Evolutionary conservation across 139 green algal species (phyloP).

Genomic region (Picochlorum costavermella): DNA sequence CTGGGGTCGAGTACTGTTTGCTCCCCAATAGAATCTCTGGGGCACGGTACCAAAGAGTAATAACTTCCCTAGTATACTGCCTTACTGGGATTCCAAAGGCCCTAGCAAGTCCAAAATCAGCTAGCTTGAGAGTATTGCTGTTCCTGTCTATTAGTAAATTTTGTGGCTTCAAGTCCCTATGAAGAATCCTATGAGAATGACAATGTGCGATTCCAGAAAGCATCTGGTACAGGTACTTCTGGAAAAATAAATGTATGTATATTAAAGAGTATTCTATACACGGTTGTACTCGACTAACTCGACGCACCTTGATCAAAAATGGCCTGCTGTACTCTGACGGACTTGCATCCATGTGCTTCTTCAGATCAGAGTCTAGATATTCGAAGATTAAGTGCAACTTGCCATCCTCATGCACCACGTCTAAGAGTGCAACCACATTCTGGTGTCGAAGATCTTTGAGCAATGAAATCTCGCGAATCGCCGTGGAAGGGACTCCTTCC

Average conservation of each 20-base stretch:
- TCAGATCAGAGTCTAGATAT: conserved; percentile 95
- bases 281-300: conserved; percentile 22
- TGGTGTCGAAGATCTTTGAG: conserved; percentile 79
- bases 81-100: conserved; percentile 94
- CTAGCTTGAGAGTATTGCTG: conserved; percentile 86
- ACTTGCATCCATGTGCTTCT: conserved; percentile 88
- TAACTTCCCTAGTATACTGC: conserved; percentile 94
- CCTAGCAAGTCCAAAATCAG: conserved; percentile 94
- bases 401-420: conserved; percentile 80
- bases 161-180: conserved; percentile 95
- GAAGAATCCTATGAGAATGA: conserved; percentile 83
- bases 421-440: conserved; percentile 67
- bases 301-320: conserved; percentile 61
- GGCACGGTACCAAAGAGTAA: conserved; percentile 96
- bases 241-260: conserved; percentile 27
- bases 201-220: conserved; percentile 85
- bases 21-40: conserved; percentile 94
- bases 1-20: conserved; percentile 86
- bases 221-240: conserved; percentile 92
- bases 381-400: conserved; percentile 97
- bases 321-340: conserved; percentile 37
- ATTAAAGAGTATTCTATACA: not conserved
- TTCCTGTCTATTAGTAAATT: conserved; percentile 90
- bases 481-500: conserved; percentile 72
- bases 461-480: conserved; percentile 75